Evolutionary conservation across 805 yeast species (phyloP).

Genomic region (Vanderwaltozyma yarrowii): DNA sequence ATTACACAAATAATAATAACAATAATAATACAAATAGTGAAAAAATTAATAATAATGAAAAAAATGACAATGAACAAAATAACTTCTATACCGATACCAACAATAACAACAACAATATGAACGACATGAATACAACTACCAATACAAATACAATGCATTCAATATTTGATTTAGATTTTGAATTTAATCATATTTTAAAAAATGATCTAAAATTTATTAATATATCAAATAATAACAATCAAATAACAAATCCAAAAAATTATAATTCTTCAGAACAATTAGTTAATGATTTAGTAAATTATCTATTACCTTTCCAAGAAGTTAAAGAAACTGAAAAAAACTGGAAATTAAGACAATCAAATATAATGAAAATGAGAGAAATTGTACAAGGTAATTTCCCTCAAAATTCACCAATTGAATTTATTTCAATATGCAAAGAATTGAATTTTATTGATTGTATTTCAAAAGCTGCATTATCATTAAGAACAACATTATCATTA

Average conservation of each 20-base stretch:
- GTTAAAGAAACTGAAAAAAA: constrained; percentile 76
- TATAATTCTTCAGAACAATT: constrained; percentile 13
- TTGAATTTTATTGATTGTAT: constrained; percentile 48
- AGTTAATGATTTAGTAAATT: constrained; percentile 18
- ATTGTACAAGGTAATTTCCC: constrained; percentile 49
- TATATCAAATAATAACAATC: background rate
- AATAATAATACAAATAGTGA: background rate
- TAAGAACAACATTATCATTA: constrained; percentile 73
- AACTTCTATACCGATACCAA: background rate
- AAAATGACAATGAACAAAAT: background rate
- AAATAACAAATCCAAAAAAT: background rate
- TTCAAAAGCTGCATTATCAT: constrained; percentile 53
- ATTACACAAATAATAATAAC: background rate
- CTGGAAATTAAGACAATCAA: constrained; percentile 67
- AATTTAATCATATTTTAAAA: constrained; percentile 10
- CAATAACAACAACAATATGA: background rate
- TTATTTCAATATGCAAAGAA: constrained; percentile 26
- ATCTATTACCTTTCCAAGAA: constrained; percentile 42
- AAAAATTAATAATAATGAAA: background rate
- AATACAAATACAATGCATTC: too few species aligned
- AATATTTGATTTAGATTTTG: constrained; percentile 15
- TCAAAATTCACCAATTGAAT: constrained; percentile 29
- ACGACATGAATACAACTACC: too few species aligned
- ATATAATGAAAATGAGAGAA: constrained; percentile 44
- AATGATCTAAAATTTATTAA: background rate